Evolutionary conservation across 169 alveolate species (phyloP), one percentile per base, ranked within the genome.

Genomic region (Plasmodium vivax): DNA sequence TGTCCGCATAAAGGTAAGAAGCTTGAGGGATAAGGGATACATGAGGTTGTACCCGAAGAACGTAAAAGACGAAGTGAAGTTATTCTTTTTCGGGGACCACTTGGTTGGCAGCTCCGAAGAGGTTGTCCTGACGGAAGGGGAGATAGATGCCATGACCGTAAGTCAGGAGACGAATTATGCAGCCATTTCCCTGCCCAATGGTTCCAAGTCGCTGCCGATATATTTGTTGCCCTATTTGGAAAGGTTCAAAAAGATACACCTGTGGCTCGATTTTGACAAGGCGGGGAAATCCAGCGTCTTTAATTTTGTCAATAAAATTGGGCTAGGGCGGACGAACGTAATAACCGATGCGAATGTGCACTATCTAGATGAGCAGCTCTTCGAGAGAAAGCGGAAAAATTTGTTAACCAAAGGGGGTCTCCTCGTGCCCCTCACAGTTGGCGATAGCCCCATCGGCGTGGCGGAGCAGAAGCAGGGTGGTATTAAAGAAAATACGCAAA

Each of bases 141-240:
- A 98, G 95, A 98, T 96, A 95, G 99, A 98, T 97, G 99, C 99
- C 12, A 98, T 98, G 99, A 97, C 98, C 36, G 99, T 98, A 23
- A 93, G 93, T 92, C 98, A 98, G 95, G 97, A 96, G 68, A 98
- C 99, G 36, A 98, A 98, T 8, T 77, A 97, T 43, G 97, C 98
- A 6, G 98, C 99, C 36, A 97, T 98, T 27, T 98, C 99, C n/a
- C 93, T 98, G 23, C 99, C 99, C 3, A 96, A 98, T 93, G 99
- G 99, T 23, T 98, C 99, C 7, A 96, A 97, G 92, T 97, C 98
- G 45, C 92, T 98, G 43, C 99, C 99, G 3, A 94, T 97, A 3
- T 96, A 98, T 80, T 85, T 98, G 41, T 93, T 98, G 34, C 99
- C 99, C 27, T 97, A 98, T 94, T 96, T 98, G 47, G 99, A 98